Evolutionary conservation across 108 stramenopile species (phyloP), one percentile per base, ranked within the genome.

Genomic region (Stephanodiscus triporus): DNA sequence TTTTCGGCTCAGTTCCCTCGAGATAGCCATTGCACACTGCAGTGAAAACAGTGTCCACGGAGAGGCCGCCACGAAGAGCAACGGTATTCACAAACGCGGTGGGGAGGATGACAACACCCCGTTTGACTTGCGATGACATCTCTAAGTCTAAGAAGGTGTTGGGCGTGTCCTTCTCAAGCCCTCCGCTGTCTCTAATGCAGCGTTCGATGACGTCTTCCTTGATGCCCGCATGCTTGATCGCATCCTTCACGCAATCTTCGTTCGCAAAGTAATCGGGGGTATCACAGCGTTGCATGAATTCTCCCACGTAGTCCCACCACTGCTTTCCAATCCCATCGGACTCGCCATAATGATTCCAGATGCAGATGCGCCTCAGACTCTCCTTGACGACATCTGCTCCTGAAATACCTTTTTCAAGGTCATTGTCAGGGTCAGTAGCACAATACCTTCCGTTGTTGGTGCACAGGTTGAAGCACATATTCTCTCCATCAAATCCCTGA

Each of bases 371-470:
- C 58, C 96, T 87, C 53, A 98, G 73, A 58, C 84, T 87, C 77
- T 97, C 97, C 70, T 66, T 73, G 49, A 98, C 95, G 29, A 98
- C 94, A 81, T 98, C 97, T 20, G 89, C 90, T 49, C 97, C 97
- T 32, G 87, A 86, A 40, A 94, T 84, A 59, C 97, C 97, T 38
- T 81, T 68, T 37, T 94, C 83, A 27, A 92, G 80, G 76, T 96
- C 88, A 73, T 91, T 91, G 84, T 98, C 96, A 20, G 97, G 97
- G 59, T 97, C 96, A 23, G 91, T 82, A 66, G 91, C 90, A 83
- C 96, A 98, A 70, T 98, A 98, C n/a, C 94, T 75, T 37, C 97
- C 97, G 27, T 87, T 73, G 81, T 98, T 98, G 69, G 95, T 96
- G 84, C 96, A 97, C 34, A 97, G 75, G 67, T 81, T 89, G 64